Percentiles rank a stretch among this genome's conserved stretches.
Evolutionary conservation across 1,139 yeast genomes (phyloP).

Genomic region (Taphrina betulina): DNA sequence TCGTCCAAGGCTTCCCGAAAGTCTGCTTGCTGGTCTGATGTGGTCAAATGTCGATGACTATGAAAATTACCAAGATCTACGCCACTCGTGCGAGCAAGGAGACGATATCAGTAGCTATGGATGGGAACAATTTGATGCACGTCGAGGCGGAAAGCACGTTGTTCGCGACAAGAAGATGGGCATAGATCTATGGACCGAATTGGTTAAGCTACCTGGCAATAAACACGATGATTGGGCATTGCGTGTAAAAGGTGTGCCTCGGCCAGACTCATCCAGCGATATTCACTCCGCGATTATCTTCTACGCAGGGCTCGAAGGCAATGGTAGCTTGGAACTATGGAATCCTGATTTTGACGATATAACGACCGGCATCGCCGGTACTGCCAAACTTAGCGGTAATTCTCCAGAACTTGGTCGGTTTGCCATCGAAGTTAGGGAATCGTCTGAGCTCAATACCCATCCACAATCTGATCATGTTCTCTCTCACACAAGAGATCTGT

Average conservation of each 20-base stretch:
- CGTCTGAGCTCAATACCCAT: slow-evolving; percentile 41
- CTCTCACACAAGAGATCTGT: slow-evolving; percentile 48
- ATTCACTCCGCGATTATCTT: slow-evolving; percentile 61
- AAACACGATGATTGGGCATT: slow-evolving; percentile 47
- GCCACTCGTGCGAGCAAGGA: slow-evolving; percentile 77
- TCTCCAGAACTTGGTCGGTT: slow-evolving; percentile 46
- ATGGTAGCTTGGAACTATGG: slow-evolving; percentile 45
- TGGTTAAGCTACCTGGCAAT: slow-evolving; percentile 72
- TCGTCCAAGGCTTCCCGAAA: slow-evolving; percentile 74
- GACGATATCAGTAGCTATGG: slow-evolving; percentile 75
- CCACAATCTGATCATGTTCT: slow-evolving; percentile 43
- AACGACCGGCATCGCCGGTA: slow-evolving; percentile 42
- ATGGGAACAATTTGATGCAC: slow-evolving; percentile 84
- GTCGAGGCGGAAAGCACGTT: slow-evolving; percentile 78
- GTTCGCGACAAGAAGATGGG: slow-evolving; percentile 67
- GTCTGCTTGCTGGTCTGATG: slow-evolving; percentile 77
- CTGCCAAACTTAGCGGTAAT: slow-evolving; percentile 43
- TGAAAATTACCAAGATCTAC: slow-evolving; percentile 55
- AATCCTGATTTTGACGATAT: slow-evolving; percentile 39
- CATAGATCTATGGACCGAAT: slow-evolving; percentile 64
- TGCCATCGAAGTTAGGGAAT: slow-evolving; percentile 42
- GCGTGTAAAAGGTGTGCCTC: slow-evolving; percentile 38
- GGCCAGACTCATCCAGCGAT: slow-evolving; percentile 15
- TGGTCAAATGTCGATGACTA: slow-evolving; percentile 76
- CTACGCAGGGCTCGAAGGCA: slow-evolving; percentile 73